Evolutionary conservation across 345 rosid genomes (phyloP), one percentile per base, ranked within the genome.

Genomic region (Citrus trifoliata): DNA sequence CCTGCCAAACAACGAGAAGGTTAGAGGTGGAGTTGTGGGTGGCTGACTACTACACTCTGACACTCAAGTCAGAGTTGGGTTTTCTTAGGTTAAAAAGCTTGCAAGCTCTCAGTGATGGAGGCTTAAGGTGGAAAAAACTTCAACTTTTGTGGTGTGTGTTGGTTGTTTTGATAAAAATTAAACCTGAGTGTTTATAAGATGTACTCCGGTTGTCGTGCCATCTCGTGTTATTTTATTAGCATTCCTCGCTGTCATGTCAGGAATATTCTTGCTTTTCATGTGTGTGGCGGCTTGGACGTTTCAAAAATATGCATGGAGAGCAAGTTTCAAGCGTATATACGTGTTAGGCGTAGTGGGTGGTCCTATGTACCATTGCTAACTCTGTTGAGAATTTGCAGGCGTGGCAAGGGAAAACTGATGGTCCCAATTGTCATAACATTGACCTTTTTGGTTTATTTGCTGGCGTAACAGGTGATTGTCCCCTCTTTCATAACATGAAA

Each of bases 31-130:
- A 37, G 10, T 0, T 0, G 9, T 2, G 40, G 10, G 0, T 37
- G 35, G 6, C 35, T 0, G 0, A 0, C 1, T 0, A 33, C 0
- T 6, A 33, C 33, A 32, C 33, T 33, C 6, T 0, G 1, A 33
- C 35, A 0, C 35, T 33, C 35, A 33, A 33, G 35, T 33, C 0
- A 33, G 6, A 33, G 0, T 0, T 33, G 35, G 6, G 0, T 33
- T 33, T 33, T 33, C 35, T 33, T 6, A 33, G 0, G 6, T 33
- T 33, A 33, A 0, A 5, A 0, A 33, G 1, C 35, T 33, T 5
- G 35, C 35, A 33, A 33, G 0, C 35, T 5, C 35, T 33, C 0
- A 33, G 1, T 33, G 6, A 33, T 0, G 6, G 35, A 33, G 35
- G 6, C 35, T 33, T 33, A 0, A 33, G 35, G 6, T 33, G 6